Conservation (phyloP, 495 filamentous ascomycete species). For the Xylaria flabelliformis region DNA sequence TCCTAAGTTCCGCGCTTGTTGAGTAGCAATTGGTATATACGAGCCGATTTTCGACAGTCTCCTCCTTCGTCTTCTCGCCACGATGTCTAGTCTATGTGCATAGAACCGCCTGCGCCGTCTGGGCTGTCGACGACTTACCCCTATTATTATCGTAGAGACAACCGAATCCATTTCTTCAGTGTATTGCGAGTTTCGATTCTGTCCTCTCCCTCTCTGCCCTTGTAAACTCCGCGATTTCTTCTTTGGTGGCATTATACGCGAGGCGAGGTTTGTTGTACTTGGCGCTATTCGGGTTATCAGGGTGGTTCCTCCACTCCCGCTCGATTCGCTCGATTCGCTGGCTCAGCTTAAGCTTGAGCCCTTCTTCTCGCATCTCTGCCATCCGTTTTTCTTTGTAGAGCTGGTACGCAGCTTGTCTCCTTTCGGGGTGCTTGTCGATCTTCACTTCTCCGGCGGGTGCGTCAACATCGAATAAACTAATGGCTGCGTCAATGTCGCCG, state of each 20-base stretch:
- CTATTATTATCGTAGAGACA: neutral
- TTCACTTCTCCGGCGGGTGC: constrained; percentile 57
- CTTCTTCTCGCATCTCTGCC: constrained; percentile 82
- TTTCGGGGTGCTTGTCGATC: constrained; percentile 85
- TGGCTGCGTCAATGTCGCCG: constrained; percentile 83
- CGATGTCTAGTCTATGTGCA: neutral
- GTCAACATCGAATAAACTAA: constrained; percentile 64
- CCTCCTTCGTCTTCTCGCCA: too few relatives aligned
- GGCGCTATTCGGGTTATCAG: constrained; percentile 80
- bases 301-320: constrained; percentile 91
- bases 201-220: constrained; percentile 74
- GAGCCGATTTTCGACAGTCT: too few relatives aligned
- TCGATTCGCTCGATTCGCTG: constrained; percentile 79
- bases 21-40: too few relatives aligned
- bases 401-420: constrained; percentile 86
- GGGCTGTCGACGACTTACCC: neutral
- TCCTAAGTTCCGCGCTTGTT: too few relatives aligned
- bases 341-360: constrained; percentile 74
- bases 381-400: constrained; percentile 84
- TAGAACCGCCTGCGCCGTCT: neutral
- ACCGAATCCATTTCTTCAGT: neutral
- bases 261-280: constrained; percentile 67
- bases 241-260: constrained; percentile 78
- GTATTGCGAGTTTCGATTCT: constrained; percentile 52
- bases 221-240: constrained; percentile 73